Evolutionary conservation across 495 filamentous ascomycete genomes (phyloP).

Genomic region (Aspergillus nanangensis): DNA sequence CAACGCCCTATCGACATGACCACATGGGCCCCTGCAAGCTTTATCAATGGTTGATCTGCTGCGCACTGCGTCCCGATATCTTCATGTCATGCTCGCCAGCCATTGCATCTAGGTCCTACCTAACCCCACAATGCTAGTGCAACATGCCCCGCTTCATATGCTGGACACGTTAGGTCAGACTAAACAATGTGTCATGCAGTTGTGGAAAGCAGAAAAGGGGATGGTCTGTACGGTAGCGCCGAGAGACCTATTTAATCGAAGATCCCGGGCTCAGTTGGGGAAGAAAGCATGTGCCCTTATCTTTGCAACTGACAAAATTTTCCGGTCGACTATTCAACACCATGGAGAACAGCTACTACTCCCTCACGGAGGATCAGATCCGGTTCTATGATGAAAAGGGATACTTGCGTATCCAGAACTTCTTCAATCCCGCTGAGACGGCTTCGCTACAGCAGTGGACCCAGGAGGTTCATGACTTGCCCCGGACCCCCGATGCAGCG

Average conservation of each 20-base stretch:
- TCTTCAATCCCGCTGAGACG: slow-evolving; percentile 25
- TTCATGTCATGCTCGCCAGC: no score
- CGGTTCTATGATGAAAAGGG: slow-evolving; percentile 33
- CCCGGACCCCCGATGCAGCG: slow-evolving; percentile 27
- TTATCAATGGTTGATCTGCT: background rate
- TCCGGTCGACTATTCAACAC: no score
- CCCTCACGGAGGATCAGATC: slow-evolving; percentile 25
- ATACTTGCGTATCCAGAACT: slow-evolving; percentile 33
- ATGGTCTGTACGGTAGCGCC: background rate
- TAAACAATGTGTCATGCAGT: background rate
- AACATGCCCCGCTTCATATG: background rate
- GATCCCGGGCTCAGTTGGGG: background rate
- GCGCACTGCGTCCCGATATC: background rate
- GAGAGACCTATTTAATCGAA: background rate
- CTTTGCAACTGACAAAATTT: no score
- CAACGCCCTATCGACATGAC: no score
- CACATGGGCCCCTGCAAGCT: background rate
- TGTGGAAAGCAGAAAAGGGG: background rate
- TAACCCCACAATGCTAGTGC: no score
- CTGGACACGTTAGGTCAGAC: background rate
- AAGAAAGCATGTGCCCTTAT: slow-evolving; percentile 2
- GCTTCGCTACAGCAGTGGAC: slow-evolving; percentile 35
- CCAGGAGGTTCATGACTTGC: slow-evolving; percentile 36
- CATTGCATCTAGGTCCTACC: no score
- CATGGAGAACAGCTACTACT: slow-evolving; percentile 23